These are phyloP conservation scores for Botrytis paeoniae DNA, from an alignment of 2,329 filamentous ascomycete species.

Conservation along the genomic window DNA sequence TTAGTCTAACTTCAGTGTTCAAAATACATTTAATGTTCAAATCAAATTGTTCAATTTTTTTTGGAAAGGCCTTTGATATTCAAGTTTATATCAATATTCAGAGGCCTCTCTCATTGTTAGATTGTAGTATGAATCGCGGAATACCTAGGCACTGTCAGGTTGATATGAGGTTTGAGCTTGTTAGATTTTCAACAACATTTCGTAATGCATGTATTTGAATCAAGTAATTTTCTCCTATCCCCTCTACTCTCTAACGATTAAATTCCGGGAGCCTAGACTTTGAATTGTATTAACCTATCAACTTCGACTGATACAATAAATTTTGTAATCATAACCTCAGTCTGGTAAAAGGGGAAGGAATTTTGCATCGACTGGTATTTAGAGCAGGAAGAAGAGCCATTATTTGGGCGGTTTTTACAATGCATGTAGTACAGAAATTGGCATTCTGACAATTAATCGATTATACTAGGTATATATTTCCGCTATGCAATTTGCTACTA, in stretches of 20 bases:
- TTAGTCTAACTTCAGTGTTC: neutral
- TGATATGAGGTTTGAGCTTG: neutral
- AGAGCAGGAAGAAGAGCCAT: neutral
- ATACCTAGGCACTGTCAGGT: neutral
- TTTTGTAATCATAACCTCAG: neutral
- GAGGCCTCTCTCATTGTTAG: neutral
- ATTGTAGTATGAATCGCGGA: neutral
- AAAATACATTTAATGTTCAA: neutral
- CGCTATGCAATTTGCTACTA: neutral
- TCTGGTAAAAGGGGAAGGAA: neutral
- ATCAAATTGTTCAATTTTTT: neutral
- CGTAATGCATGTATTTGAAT: neutral
- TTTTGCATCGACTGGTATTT: rapidly evolving
- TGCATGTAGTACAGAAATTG: neutral
- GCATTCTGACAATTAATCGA: neutral
- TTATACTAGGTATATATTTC: neutral
- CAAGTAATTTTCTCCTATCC: neutral
- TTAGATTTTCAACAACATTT: neutral
- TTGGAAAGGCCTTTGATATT: neutral
- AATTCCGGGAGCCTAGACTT: neutral
- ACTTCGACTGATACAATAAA: neutral
- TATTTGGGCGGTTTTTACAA: neutral
- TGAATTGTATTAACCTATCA: neutral
- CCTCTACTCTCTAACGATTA: no score
- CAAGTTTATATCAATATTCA: neutral